phyloP scores from a whole-genome alignment of 768 basidiomycete species.

The Tephrocybe sp. region DNA sequence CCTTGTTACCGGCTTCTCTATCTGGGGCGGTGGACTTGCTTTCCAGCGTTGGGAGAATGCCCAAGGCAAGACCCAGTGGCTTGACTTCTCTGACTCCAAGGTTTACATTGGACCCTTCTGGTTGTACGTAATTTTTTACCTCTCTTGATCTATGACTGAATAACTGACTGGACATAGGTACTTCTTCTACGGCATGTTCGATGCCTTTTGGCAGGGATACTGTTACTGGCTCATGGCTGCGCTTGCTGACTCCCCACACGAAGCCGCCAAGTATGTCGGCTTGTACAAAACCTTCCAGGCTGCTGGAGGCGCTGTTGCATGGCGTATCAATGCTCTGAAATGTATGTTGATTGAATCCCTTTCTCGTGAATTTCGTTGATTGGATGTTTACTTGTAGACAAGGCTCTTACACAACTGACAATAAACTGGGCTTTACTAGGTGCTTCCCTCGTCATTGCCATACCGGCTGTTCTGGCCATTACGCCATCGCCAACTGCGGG shows the following conservation, averaged over 20 bases:
- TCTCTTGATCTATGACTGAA: neutral
- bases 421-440: constrained; percentile 29
- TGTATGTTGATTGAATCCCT: constrained; percentile 14
- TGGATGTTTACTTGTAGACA: constrained; percentile 12
- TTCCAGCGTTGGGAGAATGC: constrained; percentile 27
- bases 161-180: constrained; percentile 16
- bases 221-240: constrained; percentile 32
- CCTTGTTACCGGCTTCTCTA: constrained; percentile 24
- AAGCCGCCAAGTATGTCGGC: constrained; percentile 29
- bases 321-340: constrained; percentile 29
- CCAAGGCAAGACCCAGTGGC: constrained; percentile 25
- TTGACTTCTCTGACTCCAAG: constrained; percentile 22
- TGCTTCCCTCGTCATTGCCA: constrained; percentile 22
- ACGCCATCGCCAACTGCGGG: constrained; percentile 21
- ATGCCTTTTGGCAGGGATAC: constrained; percentile 30
- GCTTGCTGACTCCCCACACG: constrained; percentile 23
- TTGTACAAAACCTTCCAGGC: constrained; percentile 31
- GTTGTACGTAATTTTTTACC: constrained; percentile 25
- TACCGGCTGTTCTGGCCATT: constrained; percentile 26
- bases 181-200: constrained; percentile 30
- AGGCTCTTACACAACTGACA: constrained; percentile 23
- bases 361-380: neutral
- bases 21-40: constrained; percentile 28
- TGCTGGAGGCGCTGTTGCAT: constrained; percentile 27
- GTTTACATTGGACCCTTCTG: constrained; percentile 28